Base-by-base conservation (phyloP, 371 early-diverging fungal species). In the Chytridium lagenaria region DNA sequence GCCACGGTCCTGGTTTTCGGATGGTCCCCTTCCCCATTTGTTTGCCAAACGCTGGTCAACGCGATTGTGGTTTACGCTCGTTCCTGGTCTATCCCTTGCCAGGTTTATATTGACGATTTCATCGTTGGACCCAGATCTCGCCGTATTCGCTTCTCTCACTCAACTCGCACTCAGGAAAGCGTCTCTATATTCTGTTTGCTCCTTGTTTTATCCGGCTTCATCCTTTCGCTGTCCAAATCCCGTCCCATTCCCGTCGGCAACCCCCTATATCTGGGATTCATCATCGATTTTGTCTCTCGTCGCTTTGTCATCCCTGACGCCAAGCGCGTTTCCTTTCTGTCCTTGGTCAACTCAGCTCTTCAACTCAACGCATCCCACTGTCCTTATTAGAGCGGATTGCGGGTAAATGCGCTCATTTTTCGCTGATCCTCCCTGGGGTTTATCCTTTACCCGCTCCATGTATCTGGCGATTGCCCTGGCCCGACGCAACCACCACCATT, bases 321-420 rank as follows among this genome's bases (percentile, higher is more conserved):
- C 68, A 68, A 68, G 31, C 1, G 51, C 23, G 31, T 26, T 2
- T 23, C 28, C 15, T 68, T n/a, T n/a, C n/a, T n/a, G n/a, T 68
- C 52, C 68, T 68, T 51, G 33, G 15, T 19, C 68, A 50, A 49
- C 68, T 68, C 52, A 7, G n/a, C 51, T 31, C 68, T 37, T 51
- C 51, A 28, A 5, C 51, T 22, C 2, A 49, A 7, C 12, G 28
- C 3, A 36, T 68, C 1, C 68, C 50, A 7, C 52, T 68, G 19
- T 12, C 50, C 68, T 19, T 15, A 10, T 33, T 68, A 2, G 68
- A 68, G 51, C 0, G 1, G 1, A 36, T 68, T 33, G 52, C 34
- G 5, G 68, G 68, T 5, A 68, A 51, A 52, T 68, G 68, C 2
- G 51, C 68, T 34, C 68, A 68, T 33, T 52, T 68, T 33, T 68